Base-by-base conservation (phyloP, 2,329 filamentous ascomycete species). In the Sporothrix luriei region DNA sequence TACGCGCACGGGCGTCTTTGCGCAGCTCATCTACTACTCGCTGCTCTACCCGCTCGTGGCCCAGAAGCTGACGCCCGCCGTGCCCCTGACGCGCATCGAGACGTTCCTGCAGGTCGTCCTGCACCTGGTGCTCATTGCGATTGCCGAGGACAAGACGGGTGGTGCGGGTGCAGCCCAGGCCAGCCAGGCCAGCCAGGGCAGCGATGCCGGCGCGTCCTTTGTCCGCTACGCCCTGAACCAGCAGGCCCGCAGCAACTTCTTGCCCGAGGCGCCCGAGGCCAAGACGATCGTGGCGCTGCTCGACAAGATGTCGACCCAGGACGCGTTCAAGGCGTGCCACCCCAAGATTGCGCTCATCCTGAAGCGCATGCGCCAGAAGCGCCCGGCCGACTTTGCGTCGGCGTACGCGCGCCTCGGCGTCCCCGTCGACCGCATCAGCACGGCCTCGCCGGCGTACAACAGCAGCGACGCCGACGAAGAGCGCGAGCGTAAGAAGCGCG, bases 31-130 rank as follows among this genome's bases (percentile, higher is more conserved):
- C 65, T 96, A 94, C 79, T 95, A 96, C 77, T 90, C 92, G 26
- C 84, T 99, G 16, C 83, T 93, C 21, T 98, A 97, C 77, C 88
- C 92, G 1, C 81, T 96, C 5, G 87, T 90, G 40, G 89, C 89
- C 26, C 83, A 88, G 68, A 84, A 85, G 62, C 84, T 88, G 38
- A 93, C 91, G 0, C 90, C 92, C 0, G 87, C 84, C 21, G 90
- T 98, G 33, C 92, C 93, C 10, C 84, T 86, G 13, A 97, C 94
- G 1, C 88, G 95, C 68, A 85, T 97, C 10, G 95, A 99, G 80
- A 91, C 92, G 0, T 97, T 97, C 79, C 81, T 98, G 43, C 94
- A 98, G 76, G 91, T 97, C 59, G 90, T 97, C 1, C 81, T 99
- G 43, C 95, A 99, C 78, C 84, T 99, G 13, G 85, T 93, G 4